Conservation (phyloP, 129 eudicot genomes). For the Apium graveolens region DNA sequence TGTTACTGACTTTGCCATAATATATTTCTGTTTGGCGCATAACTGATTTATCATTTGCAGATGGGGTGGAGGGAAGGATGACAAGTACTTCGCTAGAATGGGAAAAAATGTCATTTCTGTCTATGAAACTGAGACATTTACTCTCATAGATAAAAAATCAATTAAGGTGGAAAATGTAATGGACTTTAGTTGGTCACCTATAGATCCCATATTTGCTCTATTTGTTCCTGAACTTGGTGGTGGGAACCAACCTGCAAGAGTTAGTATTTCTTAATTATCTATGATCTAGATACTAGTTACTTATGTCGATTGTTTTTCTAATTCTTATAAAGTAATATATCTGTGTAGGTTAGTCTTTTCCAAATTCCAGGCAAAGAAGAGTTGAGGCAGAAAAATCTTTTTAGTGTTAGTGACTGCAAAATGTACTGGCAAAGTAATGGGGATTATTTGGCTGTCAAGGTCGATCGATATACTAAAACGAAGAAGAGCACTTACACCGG, state of each 20-base stretch:
- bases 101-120: conserved; percentile 76
- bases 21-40: background rate
- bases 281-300: background rate
- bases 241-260: conserved; percentile 91
- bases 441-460: conserved; percentile 85
- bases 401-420: conserved; percentile 86
- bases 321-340: background rate
- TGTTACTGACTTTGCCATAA: background rate
- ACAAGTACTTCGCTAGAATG: conserved; percentile 76
- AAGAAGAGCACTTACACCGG: conserved; percentile 92
- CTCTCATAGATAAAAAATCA: conserved; percentile 77
- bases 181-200: conserved; percentile 85
- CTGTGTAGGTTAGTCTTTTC: conserved; percentile 59
- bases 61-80: conserved; percentile 93
- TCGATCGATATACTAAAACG: conserved; percentile 84
- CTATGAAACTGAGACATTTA: conserved; percentile 78
- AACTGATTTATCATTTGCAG: conserved; percentile 23
- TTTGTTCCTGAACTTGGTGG: conserved; percentile 93
- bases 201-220: conserved; percentile 73
- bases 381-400: conserved; percentile 83
- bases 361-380: conserved; percentile 81
- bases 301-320: background rate
- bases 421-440: conserved; percentile 96
- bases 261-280: conserved; percentile 21
- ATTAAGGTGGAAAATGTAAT: conserved; percentile 78